Evolutionary conservation across 2,329 filamentous ascomycete species (phyloP), one percentile per base, ranked within the genome.

Genomic region (Diaporthe helianthi): DNA sequence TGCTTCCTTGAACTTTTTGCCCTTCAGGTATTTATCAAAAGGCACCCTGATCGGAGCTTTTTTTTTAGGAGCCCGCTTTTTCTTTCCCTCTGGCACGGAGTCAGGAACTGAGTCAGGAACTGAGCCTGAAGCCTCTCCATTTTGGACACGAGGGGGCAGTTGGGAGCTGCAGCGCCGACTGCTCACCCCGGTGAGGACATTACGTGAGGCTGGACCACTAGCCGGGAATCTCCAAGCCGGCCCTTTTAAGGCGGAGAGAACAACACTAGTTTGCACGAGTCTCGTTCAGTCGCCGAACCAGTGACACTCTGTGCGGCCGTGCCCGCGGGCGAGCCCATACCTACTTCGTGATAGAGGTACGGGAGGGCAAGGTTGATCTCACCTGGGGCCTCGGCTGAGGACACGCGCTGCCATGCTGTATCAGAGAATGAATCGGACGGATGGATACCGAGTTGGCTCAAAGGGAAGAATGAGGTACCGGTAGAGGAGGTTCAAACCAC

Each of bases 321-420:
- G 19, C 12, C 44, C 36, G 36, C 36, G 36, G 36, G 36, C 36
- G 36, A 49, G 19, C 44, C 44, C 41, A n/a, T 31, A 36, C 29
- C 26, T 26, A 29, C 12, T 17, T 15, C 26, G n/a, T 36, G 29
- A 36, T 6, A 17, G 44, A 9, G n/a, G 12, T 26, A 24, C 13
- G 15, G n/a, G 58, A n/a, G 12, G 12, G 15, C 10, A 29, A 24
- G 19, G 10, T 13, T 29, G 38, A 15, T 15, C 68, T 70, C 55
- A 68, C 69, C 65, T 68, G 29, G 54, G 41, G 47, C 49, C 65
- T 46, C 61, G n/a, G 7, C 26, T 36, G 24, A 54, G 49, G 10
- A 58, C 10, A 24, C 65, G 60, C 51, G 61, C 63, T 24, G 65
- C 41, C 29, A 26, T 65, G 47, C 3, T 53, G 22, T 41, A 13